phyloP scores from a whole-genome alignment of 1,284 basidiomycete genomes.

The Salmacisia buchloeana region DNA sequence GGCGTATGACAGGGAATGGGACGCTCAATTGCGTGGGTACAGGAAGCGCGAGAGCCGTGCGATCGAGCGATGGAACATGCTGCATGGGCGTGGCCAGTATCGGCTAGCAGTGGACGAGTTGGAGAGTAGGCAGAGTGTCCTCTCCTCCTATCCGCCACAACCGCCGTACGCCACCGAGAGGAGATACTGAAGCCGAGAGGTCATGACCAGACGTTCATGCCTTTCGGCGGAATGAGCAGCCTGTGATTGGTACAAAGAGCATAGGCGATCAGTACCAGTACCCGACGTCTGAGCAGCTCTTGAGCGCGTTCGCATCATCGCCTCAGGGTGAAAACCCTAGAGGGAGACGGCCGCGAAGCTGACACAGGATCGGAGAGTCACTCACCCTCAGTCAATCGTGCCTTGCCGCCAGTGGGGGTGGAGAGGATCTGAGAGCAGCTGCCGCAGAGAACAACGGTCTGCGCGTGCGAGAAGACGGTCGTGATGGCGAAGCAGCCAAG shows the following conservation, averaged over 20 bases:
- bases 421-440: conserved; percentile 92
- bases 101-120: no score
- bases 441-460: conserved; percentile 85
- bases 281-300: not conserved
- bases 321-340: no score
- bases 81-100: no score
- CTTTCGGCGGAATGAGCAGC: conserved; percentile 28
- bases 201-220: conserved; percentile 9
- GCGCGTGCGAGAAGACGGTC: conserved; percentile 90
- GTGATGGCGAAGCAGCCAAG: conserved; percentile 92
- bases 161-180: no score
- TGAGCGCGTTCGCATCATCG: not conserved
- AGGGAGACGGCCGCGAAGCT: not conserved
- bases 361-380: conserved; percentile 27
- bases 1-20: no score
- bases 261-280: not conserved
- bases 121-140: no score
- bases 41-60: no score
- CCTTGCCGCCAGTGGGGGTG: conserved; percentile 98
- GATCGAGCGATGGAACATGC: no score
- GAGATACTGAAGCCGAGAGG: no score
- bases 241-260: conserved; percentile 3
- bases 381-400: conserved; percentile 93
- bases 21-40: no score
- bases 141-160: no score